Base-by-base conservation (phyloP, 768 basidiomycete species). In the Tulasnella calospora region DNA sequence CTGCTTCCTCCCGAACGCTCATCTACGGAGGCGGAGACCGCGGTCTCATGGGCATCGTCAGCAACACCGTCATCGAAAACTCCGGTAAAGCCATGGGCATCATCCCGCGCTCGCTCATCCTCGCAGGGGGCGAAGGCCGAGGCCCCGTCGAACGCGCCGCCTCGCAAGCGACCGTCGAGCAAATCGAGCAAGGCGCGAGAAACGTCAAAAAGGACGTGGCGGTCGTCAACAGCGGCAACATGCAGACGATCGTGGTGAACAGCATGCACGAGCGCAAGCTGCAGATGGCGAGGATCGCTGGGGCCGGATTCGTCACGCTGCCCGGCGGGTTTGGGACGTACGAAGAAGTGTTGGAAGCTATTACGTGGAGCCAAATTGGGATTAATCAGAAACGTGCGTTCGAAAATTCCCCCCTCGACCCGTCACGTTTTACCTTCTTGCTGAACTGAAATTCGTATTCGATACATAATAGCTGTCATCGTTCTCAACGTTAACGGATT, bases 311-410 rank as follows among this genome's bases (percentile, higher is more conserved):
- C 81, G 86, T 98, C 69, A 94, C 91, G 15, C 86, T 99, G n/a
- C 96, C 97, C 0, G 97, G 97, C 23, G 97, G 97, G 0, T 98
- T 90, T 82, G 97, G 97, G 15, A 98, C 96, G 0, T 94, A 94
- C 80, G 97, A 99, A 85, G 97, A 98, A 88, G 85, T 94, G n/a
- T 84, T 97, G 38, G 97, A 99, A 84, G 96, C 94, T 80, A 89
- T 91, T 19, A 97, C 96, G 0, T 99, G 97, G 97, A 94, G 93
- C 30, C 97, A 98, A 82, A 84, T 98, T 9, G 92, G 92, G 30
- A 92, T 96, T 57, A 93, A 95, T 83, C 87, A 89, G 75, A 95
- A 95, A 85, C 94, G 94, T 94, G 82, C 80, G 89, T 81, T 4
- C 13, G 21, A 44, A 19, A 57, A 9, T 3, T 33, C 17, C 19